These are phyloP conservation scores for Acanthamoeba sp. DNA, from an alignment of 208 protist genomes.

Conservation along the genomic window DNA sequence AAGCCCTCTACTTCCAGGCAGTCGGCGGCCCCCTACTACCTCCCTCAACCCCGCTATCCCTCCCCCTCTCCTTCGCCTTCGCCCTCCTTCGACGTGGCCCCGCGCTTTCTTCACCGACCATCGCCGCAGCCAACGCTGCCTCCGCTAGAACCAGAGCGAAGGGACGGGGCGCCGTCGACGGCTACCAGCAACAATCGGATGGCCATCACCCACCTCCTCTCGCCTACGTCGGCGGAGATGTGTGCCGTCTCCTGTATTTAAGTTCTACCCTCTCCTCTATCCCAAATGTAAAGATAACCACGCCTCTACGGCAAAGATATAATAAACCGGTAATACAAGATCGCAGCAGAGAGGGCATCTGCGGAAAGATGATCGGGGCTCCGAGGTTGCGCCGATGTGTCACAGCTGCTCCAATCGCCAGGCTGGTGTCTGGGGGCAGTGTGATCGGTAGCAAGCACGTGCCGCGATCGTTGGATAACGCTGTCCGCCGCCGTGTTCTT, in stretches of 20 bases:
- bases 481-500: no score
- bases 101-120: background rate
- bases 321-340: no score
- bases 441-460: no score
- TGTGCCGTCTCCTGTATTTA: constrained; percentile 20
- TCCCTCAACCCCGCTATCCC: background rate
- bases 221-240: background rate
- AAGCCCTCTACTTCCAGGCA: background rate
- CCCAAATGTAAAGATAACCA: no score
- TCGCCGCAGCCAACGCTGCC: background rate
- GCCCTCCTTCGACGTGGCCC: background rate
- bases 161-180: background rate
- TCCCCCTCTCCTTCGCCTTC: background rate
- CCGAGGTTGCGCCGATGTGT: no score
- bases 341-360: no score
- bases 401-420: no score
- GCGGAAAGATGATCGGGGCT: no score
- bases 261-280: background rate
- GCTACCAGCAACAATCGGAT: constrained; percentile 4
- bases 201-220: constrained; percentile 41
- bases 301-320: no score
- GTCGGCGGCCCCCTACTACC: no score
- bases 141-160: background rate
- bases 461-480: no score
- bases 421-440: no score